These are phyloP conservation scores for Sordariomycetes sp. DNA, from an alignment of 2,329 filamentous ascomycete genomes.

Conservation along the genomic window DNA sequence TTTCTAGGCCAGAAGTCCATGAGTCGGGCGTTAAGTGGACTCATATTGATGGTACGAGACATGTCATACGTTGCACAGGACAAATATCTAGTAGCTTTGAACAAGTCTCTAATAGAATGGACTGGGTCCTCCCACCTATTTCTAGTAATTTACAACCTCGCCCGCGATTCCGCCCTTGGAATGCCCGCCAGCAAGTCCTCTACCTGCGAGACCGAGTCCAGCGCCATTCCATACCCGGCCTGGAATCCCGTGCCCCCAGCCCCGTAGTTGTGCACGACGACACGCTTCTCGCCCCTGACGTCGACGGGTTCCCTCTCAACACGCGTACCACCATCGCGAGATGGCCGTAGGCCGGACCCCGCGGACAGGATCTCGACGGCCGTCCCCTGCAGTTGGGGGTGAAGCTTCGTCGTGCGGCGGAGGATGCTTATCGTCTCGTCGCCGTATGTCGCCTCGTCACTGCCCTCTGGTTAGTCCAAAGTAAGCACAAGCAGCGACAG, in stretches of 20 bases:
- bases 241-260: constrained; percentile 31
- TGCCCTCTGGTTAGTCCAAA: constrained; percentile 4
- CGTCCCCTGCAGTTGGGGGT: constrained; percentile 13
- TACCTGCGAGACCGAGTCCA: constrained; percentile 17
- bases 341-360: constrained; percentile 19
- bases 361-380: constrained; percentile 17
- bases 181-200: constrained; percentile 12
- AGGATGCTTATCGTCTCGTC: constrained; percentile 23
- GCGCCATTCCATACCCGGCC: constrained; percentile 25
- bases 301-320: constrained; percentile 24
- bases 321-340: constrained; percentile 24
- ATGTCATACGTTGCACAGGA: no score
- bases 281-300: constrained; percentile 11
- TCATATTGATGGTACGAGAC: no score
- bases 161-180: background rate
- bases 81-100: no score
- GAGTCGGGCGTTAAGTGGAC: no score
- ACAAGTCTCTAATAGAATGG: no score
- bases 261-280: constrained; percentile 27
- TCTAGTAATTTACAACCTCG: background rate
- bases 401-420: constrained; percentile 17
- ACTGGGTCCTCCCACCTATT: no score
- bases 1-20: no score
- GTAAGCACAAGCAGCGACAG: no score
- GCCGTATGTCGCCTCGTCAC: constrained; percentile 19